Base-by-base conservation (phyloP, 768 basidiomycete species). In the Favolaschia claudopus region DNA sequence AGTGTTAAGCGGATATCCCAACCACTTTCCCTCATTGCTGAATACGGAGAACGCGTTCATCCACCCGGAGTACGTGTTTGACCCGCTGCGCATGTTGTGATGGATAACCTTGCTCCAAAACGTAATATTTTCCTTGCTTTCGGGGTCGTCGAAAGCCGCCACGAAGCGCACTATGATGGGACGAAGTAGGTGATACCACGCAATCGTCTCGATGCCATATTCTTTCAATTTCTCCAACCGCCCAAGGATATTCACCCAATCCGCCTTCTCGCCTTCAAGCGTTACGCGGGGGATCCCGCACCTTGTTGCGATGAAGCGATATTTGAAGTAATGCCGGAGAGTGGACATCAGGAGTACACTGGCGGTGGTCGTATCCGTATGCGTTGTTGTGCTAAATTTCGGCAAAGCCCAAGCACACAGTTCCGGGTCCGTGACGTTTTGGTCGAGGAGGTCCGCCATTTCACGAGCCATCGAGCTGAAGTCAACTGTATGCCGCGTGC, bases 391-490 rank as follows among this genome's bases (percentile, higher is more conserved):
- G 7, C 75, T 71, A 58, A 83, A 82, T 22, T 71, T 52, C 7
- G 80, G 81, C n/a, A 77, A 64, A 33, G 81, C 69, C 78, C 81
- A 83, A 0, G 74, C 68, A 28, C 71, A 65, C 1, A 83, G 65
- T 0, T 56, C 48, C 4, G 70, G 63, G 51, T 77, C 69, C 0
- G 68, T 60, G 19, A 72, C 69, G 55, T 74, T 72, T 44, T 67
- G 25, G 31, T 71, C 32, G 14, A 74, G 70, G 27, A 55, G 12
- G 1, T 55, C 55, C 2, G 45, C 62, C 64, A 76, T 70, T 34
- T 67, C 52, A 19, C 44, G 22, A 0, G 72, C 60, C 15, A 76
- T 50, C 22, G 52, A 24, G 5, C 69, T 70, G 49, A 72, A 54
- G 36, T 43, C 40, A 19, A 15, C 24, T 5, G 14, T 24, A n/a